These are phyloP conservation scores for Phlebiopsis gigantea DNA, from an alignment of 768 basidiomycete species.

Conservation along the genomic window DNA sequence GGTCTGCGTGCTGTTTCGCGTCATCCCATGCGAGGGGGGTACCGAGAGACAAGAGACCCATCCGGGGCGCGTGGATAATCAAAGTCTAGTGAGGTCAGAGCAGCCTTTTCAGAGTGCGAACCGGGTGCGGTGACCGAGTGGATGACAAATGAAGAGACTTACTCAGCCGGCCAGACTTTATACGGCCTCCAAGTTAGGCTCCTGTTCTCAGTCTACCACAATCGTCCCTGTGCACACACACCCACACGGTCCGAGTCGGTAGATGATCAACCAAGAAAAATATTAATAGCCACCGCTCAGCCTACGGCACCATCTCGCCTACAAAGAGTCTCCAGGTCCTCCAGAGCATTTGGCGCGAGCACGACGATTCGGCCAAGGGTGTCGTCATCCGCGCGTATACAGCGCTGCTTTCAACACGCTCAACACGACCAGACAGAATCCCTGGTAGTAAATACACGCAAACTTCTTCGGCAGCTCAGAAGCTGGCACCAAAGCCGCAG, in stretches of 20 bases:
- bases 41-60: slow-evolving; percentile 92
- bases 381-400: slow-evolving; percentile 5
- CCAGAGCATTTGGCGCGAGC: not conserved
- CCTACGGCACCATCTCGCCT: no score
- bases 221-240: not conserved
- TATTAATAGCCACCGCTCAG: no score
- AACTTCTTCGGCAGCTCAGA: not conserved
- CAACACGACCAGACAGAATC: no score
- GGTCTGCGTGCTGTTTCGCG: slow-evolving; percentile 76
- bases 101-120: not conserved
- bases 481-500: no score
- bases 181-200: not conserved
- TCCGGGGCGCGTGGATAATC: slow-evolving; percentile 27
- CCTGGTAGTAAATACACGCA: no score
- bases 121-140: slow-evolving; percentile 2
- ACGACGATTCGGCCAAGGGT: slow-evolving; percentile 6
- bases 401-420: not conserved
- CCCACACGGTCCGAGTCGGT: not conserved
- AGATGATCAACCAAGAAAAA: not conserved
- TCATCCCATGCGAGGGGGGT: slow-evolving; percentile 92
- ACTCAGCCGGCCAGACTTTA: slow-evolving; percentile 3
- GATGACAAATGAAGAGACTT: slow-evolving; percentile 14
- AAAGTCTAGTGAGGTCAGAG: not conserved
- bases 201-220: not conserved
- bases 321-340: not conserved